Base-by-base conservation (phyloP, 1,139 yeast species). In the Lizanozyma gosingica region DNA sequence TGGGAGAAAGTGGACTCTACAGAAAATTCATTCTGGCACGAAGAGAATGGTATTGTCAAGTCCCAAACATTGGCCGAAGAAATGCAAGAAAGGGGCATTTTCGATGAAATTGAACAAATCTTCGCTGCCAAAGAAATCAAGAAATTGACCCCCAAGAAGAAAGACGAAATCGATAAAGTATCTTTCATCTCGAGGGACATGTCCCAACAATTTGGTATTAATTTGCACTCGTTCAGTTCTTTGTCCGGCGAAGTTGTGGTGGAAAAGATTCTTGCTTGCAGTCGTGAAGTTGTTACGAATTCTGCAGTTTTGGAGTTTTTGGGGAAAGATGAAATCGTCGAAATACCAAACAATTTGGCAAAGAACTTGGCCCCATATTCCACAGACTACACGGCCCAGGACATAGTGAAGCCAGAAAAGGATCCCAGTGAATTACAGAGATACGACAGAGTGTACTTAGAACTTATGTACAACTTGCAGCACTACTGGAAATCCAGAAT, bases 401-500 rank as follows among this genome's bases (percentile, higher is more conserved):
- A 50, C 44, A 59, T 54, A 55, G 60, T 60, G 34, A 67, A 72
- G 43, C 87, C 90, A 0, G 92, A 83, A 38, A 83, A 83, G 54
- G 90, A 83, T 60, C 83, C 87, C 4, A 67, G 57, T 45, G 92
- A 83, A 43, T 67, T 84, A 47, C 87, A 83, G 45, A 71, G 92
- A 51, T 80, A 92, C 0, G 94, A 84, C 55, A 74, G 90, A 54
- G 64, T 84, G 9, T 84, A 79, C 51, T 62, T 84, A 60, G 88
- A 82, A 50, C 68, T 83, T 55, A 76, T 83, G 50, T 82, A 80
- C 55, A 83, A 83, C 49, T 67, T 83, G 47, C 88, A 81, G 47
- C 83, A 81, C 45, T 84, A 84, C 51, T 84, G 94, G 94, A 73
- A 78, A 44, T 81, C 92, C 3, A 75, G 94, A 64, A 78, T 77